A percentile compares a stretch with the other conserved stretches of the same genome.
phyloP scores from a whole-genome alignment of 2,329 filamentous ascomycete genomes.

The Pseudogymnoascus sp. region DNA sequence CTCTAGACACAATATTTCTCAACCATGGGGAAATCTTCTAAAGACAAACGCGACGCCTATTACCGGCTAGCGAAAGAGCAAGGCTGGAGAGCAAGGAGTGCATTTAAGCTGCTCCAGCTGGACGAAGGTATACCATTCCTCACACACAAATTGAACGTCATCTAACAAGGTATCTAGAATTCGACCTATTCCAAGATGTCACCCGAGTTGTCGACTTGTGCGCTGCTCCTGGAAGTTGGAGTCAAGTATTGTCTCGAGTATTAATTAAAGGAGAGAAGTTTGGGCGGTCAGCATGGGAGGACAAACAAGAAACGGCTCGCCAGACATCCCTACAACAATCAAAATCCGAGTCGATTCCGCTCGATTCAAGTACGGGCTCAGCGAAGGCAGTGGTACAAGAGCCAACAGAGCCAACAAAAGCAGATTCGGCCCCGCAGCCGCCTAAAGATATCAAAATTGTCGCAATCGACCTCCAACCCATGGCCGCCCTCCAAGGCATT shows the following conservation, averaged over 20 bases:
- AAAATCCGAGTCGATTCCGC: slow-evolving; percentile 23
- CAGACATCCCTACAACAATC: slow-evolving; percentile 46
- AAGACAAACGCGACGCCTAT: slow-evolving; percentile 97
- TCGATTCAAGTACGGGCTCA: slow-evolving; percentile 11
- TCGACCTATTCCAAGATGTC: slow-evolving; percentile 85
- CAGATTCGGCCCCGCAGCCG: slow-evolving; percentile 32
- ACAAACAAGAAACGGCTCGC: slow-evolving; percentile 64
- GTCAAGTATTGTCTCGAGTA: slow-evolving; percentile 87
- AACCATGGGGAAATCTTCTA: slow-evolving; percentile 89
- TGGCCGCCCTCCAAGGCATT: slow-evolving; percentile 88
- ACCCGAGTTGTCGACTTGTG: slow-evolving; percentile 93
- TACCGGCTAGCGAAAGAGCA: slow-evolving; percentile 98
- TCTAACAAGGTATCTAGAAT: slow-evolving; percentile 51
- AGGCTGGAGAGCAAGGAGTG: slow-evolving; percentile 92
- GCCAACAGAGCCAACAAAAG: slow-evolving; percentile 27
- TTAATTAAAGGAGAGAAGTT: slow-evolving; percentile 92
- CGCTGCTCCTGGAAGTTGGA: slow-evolving; percentile 94
- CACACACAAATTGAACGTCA: not conserved
- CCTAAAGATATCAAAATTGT: slow-evolving; percentile 83
- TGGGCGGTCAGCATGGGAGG: slow-evolving; percentile 78
- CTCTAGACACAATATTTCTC: slow-evolving; percentile 1
- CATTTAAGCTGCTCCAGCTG: slow-evolving; percentile 94
- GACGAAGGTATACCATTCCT: slow-evolving; percentile 56
- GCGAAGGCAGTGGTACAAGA: slow-evolving; percentile 15
- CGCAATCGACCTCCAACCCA: slow-evolving; percentile 90